phyloP scores from a whole-genome alignment of 1,284 basidiomycete genomes.

The Austroboletus sp. region DNA sequence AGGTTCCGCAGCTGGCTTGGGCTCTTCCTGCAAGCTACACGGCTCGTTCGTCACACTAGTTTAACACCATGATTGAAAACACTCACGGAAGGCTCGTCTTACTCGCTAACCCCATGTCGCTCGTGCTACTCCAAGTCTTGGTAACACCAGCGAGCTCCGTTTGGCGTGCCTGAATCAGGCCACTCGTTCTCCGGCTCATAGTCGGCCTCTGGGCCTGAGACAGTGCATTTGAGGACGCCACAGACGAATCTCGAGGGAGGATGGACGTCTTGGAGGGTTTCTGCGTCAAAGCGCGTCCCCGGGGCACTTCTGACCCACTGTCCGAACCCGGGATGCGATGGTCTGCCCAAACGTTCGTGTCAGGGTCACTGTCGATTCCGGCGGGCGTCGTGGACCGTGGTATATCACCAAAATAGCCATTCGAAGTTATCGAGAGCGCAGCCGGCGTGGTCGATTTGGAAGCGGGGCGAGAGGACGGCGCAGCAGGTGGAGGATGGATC shows the following conservation, averaged over 20 bases:
- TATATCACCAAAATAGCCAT: conserved; percentile 25
- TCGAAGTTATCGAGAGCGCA: conserved; percentile 1
- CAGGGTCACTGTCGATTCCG: conserved; percentile 20
- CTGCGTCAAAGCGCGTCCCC: conserved; percentile 15
- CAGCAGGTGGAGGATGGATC: conserved; percentile 9
- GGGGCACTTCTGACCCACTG: conserved; percentile 15
- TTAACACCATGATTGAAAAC: not conserved
- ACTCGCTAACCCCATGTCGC: conserved; percentile 20
- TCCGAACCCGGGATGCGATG: conserved; percentile 17
- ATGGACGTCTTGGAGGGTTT: conserved; percentile 25
- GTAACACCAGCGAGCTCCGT: conserved; percentile 29
- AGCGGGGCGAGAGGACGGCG: conserved; percentile 11
- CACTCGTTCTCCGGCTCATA: conserved; percentile 25
- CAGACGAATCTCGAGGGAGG: conserved; percentile 23
- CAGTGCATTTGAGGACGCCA: conserved; percentile 23
- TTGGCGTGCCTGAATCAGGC: conserved; percentile 23
- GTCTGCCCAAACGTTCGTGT: conserved; percentile 28
- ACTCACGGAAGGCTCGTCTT: conserved; percentile 20
- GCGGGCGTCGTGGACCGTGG: conserved; percentile 26
- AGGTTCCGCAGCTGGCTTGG: conserved; percentile 15
- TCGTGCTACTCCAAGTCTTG: conserved; percentile 29
- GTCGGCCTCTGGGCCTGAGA: conserved; percentile 17
- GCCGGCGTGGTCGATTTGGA: conserved; percentile 24
- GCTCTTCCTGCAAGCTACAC: conserved; percentile 33
- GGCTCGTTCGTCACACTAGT: not conserved